Evolutionary conservation across 352 stramenopile species (phyloP).

Genomic region (Sclerospora graminicola): DNA sequence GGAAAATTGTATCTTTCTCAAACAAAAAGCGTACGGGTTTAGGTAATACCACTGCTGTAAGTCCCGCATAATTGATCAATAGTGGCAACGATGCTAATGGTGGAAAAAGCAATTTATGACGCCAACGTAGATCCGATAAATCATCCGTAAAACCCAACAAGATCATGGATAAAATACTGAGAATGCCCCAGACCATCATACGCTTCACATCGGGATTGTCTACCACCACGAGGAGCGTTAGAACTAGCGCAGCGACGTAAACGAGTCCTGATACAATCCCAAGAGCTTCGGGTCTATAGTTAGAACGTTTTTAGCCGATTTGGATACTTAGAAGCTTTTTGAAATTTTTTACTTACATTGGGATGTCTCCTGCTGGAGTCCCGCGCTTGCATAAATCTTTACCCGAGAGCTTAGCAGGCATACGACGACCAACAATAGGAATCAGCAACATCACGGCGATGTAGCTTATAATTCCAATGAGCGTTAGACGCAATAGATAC

Average conservation of each 20-base stretch:
- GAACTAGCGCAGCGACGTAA: conserved; percentile 66
- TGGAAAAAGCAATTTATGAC: conserved; percentile 96
- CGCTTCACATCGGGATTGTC: conserved; percentile 54
- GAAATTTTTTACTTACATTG: conserved; percentile 47
- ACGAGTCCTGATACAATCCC: conserved; percentile 82
- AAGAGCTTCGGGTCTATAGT: conserved; percentile 71
- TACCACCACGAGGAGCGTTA: conserved; percentile 61
- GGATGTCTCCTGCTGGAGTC: conserved; percentile 75
- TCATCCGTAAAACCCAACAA: conserved; percentile 92
- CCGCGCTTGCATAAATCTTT: conserved; percentile 92
- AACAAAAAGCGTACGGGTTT: conserved; percentile 77
- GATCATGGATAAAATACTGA: conserved; percentile 87
- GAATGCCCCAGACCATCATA: conserved; percentile 77
- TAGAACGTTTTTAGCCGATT: too few relatives aligned
- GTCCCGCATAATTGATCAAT: conserved; percentile 93
- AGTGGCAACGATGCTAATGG: conserved; percentile 94
- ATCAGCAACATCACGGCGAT: conserved; percentile 52
- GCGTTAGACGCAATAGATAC: conserved; percentile 38
- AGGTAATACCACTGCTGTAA: conserved; percentile 91
- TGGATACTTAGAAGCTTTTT: too few relatives aligned
- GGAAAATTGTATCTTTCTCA: conserved; percentile 40
- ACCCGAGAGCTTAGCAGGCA: conserved; percentile 80
- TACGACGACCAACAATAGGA: conserved; percentile 35
- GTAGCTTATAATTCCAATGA: conserved; percentile 51
- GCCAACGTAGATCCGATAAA: conserved; percentile 91